Evolutionary conservation across 352 stramenopile species (phyloP).

Genomic region (Thalassiosira ordinaria): DNA sequence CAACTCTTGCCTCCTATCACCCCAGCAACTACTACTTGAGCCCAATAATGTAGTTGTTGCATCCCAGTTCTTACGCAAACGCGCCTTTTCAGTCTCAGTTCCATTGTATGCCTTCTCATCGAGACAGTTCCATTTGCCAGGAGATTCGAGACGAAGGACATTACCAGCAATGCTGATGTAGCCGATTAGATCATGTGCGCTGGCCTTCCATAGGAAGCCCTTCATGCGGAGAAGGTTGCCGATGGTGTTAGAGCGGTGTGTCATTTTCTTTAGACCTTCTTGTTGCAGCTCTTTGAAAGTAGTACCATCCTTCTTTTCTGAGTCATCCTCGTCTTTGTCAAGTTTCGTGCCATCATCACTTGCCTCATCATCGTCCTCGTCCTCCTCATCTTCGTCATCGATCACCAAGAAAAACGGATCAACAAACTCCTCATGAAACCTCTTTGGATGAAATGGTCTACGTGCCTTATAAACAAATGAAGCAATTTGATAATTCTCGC

Average conservation of each 20-base stretch:
- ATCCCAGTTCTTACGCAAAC: conserved; percentile 20
- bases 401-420: background rate
- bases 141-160: background rate
- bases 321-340: background rate
- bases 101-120: background rate
- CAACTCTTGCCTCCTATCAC: conserved; percentile 60
- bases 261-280: background rate
- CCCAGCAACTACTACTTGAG: too few relatives aligned
- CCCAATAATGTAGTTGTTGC: too few relatives aligned
- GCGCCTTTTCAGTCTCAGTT: background rate
- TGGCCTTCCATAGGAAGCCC: background rate
- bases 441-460: background rate
- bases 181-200: background rate
- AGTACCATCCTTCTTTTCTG: background rate
- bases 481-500: background rate
- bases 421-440: background rate
- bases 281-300: background rate
- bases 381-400: background rate
- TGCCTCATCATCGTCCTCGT: background rate
- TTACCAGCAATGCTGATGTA: background rate
- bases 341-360: background rate
- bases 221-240: background rate
- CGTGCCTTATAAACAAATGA: background rate
- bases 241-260: background rate
- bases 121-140: background rate